Evolutionary conservation across 2,329 filamentous ascomycete species (phyloP), one percentile per base, ranked within the genome.

Genomic region (Exophiala phaeomuriformis): DNA sequence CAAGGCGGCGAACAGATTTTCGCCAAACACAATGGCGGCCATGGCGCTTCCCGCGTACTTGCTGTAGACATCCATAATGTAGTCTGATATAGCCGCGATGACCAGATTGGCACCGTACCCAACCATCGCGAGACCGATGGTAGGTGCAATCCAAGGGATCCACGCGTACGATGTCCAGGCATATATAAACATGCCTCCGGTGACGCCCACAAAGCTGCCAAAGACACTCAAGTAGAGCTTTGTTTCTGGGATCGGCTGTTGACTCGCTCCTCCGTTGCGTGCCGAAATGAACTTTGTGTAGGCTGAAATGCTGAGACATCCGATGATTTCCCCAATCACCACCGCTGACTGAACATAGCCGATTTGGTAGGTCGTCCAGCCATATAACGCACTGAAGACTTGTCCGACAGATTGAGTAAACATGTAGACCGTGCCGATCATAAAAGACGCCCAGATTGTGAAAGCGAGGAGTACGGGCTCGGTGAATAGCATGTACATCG

Each of bases 311-410:
- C 76, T 47, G 8, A 51, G 42, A 48, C 49, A 69, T 6, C 75
- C 75, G 5, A 77, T 42, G 1, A 71, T 35, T 53, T 76, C 73
- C 9, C 75, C 75, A 4, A 76, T 63, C 2, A 76, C 70, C 6
- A 77, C 64, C 1, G 74, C 71, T 10, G 55, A 64, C 57, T 77
- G 74, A 0, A 76, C 67, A 30, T 74, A 67, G n/a, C 74, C 74
- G 7, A 71, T 72, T 30, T 67, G 66, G 75, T 48, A 76, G 69
- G 58, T 73, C 67, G 7, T 69, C 86, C 85, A 89, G 73, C 81
- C 81, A 77, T 89, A 89, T 66, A 89, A 79, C 3, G 84, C 85
- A 45, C 85, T 84, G 63, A 89, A 90, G 43, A 86, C 82, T 72
- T 89, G 85, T 71, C 89, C 69, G 40, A 74, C 70, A 31, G 70